Conservation (phyloP, 202 grass and related monocot species). For the Setaria viridis region DNA sequence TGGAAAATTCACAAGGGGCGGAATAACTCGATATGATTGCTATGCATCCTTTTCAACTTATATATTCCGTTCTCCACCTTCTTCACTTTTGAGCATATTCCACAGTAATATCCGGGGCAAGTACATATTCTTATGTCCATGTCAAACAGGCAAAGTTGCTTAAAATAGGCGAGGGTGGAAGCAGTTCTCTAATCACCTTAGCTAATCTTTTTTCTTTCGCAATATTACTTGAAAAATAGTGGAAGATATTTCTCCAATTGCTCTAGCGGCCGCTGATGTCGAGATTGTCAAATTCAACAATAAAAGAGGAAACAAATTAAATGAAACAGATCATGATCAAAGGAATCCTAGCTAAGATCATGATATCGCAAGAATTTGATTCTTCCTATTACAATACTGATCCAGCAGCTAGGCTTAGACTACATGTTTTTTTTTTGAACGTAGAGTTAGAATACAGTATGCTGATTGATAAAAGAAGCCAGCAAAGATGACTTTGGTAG, state of each 20-base stretch:
- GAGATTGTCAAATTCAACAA: background rate
- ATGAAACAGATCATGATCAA: background rate
- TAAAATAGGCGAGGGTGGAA: background rate
- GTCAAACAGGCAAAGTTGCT: background rate
- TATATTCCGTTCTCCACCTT: slow-evolving; percentile 40
- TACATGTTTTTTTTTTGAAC: too few species aligned
- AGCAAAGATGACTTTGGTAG: background rate
- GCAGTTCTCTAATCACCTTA: background rate
- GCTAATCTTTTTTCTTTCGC: background rate
- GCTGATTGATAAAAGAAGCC: background rate
- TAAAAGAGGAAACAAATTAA: background rate
- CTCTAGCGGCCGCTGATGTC: background rate
- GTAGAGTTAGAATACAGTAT: too few species aligned
- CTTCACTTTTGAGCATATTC: slow-evolving; percentile 37
- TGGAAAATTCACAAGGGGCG: background rate
- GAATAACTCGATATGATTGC: slow-evolving; percentile 12
- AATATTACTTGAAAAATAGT: background rate
- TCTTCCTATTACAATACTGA: background rate
- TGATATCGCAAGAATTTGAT: background rate
- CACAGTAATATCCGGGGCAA: slow-evolving; percentile 28
- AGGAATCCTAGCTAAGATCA: background rate
- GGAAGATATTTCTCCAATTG: background rate
- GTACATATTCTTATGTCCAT: slow-evolving; percentile 8
- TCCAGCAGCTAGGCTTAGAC: background rate
- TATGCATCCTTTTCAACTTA: slow-evolving; percentile 4